Evolutionary conservation across 345 rosid species (phyloP), one percentile per base, ranked within the genome.

Genomic region (Salix caprea): DNA sequence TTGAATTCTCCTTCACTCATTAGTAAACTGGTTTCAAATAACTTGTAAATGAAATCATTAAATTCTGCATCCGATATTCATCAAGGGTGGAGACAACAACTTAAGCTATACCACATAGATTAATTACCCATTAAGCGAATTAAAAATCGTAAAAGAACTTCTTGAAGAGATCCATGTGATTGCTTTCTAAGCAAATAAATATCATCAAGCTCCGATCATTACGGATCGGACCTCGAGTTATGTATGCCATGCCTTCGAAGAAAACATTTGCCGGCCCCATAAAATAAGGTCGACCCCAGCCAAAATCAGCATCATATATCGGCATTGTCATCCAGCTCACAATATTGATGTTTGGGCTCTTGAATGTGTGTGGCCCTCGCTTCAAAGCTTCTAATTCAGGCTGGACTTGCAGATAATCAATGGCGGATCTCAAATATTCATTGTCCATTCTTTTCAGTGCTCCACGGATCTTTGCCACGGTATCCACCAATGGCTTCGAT

Each of bases 361-460:
- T 30, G 3, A 39, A 76, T 7, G 73, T 39, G 9, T 21, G 19
- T 0, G 77, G 44, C 0, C 73, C 67, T 37, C 62, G 62, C 71
- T 12, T 48, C 4, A 69, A 4, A 6, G 70, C 60, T 11, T 11
- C 54, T 1, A 69, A 13, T 8, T 76, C 83, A 18, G 11, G 10
- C 34, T 13, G 69, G 13, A 64, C 56, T 39, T 72, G 23, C 42
- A 72, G 23, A 16, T 40, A 46, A 67, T 80, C 83, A 11, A 67
- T 32, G 1, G 71, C 67, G 36, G 90, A 88, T 54, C 90, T 85
- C 77, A 88, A 69, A 78, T 90, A 86, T n/a, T 68, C 70, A 50
- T 84, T 76, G n/a, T 85, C 72, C 82, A 77, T 84, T 65, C 77
- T 77, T 69, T 42, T 77, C 61, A 76, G 4, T 1, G 74, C 46